Percentiles rank a stretch among this genome's conserved stretches.
Evolutionary conservation across 495 filamentous ascomycete species (phyloP).

Genomic region (Margaritispora aquatica): DNA sequence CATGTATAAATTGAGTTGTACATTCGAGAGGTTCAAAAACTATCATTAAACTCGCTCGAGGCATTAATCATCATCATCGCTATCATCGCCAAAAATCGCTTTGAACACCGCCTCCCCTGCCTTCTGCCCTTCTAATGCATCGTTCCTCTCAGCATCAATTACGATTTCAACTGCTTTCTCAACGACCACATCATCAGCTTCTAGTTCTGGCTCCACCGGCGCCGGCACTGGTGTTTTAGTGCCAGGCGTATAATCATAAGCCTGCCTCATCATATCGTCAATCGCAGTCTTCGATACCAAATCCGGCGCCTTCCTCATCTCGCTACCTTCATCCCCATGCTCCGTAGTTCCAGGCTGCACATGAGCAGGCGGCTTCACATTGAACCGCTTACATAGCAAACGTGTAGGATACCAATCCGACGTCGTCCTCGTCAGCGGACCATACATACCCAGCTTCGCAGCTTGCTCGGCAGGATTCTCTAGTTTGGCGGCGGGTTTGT

Average conservation of each 20-base stretch:
- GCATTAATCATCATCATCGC: slow-evolving; percentile 61
- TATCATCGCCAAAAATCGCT: slow-evolving; percentile 87
- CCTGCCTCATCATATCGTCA: slow-evolving; percentile 47
- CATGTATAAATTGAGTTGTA: too few species aligned
- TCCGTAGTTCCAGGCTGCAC: slow-evolving; percentile 44
- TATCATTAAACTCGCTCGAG: too few species aligned
- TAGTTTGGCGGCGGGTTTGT: slow-evolving; percentile 52
- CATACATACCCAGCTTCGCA: slow-evolving; percentile 90
- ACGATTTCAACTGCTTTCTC: slow-evolving; percentile 27
- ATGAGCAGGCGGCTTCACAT: slow-evolving; percentile 69
- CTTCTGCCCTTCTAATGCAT: slow-evolving; percentile 74
- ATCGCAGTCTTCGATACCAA: slow-evolving; percentile 42
- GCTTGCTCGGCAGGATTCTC: slow-evolving; percentile 80
- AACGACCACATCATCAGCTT: too few species aligned
- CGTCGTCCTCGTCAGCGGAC: slow-evolving; percentile 69
- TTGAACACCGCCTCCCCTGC: slow-evolving; percentile 89
- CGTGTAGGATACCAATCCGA: slow-evolving; percentile 75
- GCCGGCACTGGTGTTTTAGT: neutral
- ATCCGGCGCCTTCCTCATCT: slow-evolving; percentile 31
- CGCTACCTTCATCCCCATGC: slow-evolving; percentile 31
- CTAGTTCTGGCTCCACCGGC: neutral
- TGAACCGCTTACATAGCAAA: slow-evolving; percentile 88
- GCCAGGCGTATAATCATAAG: slow-evolving; percentile 11
- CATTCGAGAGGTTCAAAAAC: too few species aligned
- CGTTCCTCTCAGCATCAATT: slow-evolving; percentile 74